Evolutionary conservation across 2,329 filamentous ascomycete genomes (phyloP).

Genomic region (Fusarium xylarioides): DNA sequence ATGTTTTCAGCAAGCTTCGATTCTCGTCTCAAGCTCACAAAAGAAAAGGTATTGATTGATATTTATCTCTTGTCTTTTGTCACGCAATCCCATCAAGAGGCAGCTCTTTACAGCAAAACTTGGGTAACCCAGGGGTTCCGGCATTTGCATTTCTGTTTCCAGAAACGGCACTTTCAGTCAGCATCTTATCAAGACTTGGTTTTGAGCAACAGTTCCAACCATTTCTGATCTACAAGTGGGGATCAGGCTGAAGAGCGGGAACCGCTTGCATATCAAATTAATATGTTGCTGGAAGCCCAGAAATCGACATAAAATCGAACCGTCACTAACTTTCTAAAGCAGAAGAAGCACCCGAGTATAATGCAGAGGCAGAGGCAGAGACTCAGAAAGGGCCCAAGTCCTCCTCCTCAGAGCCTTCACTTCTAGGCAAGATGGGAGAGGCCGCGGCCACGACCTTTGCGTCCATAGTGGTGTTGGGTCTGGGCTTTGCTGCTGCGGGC

Average conservation of each 20-base stretch:
- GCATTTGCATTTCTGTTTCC: background rate
- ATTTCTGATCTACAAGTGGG: background rate
- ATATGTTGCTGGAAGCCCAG: background rate
- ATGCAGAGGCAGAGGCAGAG: background rate
- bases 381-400: background rate
- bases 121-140: background rate
- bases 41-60: constrained; percentile 43
- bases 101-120: background rate
- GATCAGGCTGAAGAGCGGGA: background rate
- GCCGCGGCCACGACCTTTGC: constrained; percentile 79
- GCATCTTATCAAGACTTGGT: background rate
- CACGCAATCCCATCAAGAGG: background rate
- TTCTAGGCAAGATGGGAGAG: constrained; percentile 73
- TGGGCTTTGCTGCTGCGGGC: constrained; percentile 71
- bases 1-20: constrained; percentile 26
- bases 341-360: constrained; percentile 13
- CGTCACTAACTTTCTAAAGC: constrained; percentile 12
- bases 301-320: background rate
- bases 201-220: background rate
- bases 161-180: background rate
- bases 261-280: background rate
- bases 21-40: constrained; percentile 45
- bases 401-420: constrained; percentile 46
- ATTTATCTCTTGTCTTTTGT: background rate
- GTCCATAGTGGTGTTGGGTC: constrained; percentile 75